Base-by-base conservation (phyloP, 208 protist species). In the Leishmania arabica region DNA sequence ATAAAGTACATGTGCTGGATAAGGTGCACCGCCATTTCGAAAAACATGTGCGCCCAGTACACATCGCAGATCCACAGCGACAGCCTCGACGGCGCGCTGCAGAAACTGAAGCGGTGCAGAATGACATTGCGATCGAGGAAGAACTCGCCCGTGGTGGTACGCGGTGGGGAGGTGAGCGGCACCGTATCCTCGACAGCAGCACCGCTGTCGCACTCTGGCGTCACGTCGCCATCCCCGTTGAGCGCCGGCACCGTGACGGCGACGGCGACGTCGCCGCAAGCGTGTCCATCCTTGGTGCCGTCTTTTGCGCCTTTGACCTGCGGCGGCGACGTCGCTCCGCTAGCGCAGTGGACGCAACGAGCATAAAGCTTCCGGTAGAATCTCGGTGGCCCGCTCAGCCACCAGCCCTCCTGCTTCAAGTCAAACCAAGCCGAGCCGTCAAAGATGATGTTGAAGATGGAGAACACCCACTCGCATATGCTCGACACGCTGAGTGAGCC, bases 1-100 rank as follows among this genome's bases (percentile, higher is more conserved):
- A 93, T 92, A 77, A 93, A 96, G 84, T 95, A 95, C 88, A 93
- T 92, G 84, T 94, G 91, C 84, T 95, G 54, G 13, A 95, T 62
- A 40, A 95, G 78, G 80, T 93, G 87, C 68, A 93, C 78, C 54
- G 89, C 85, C 79, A 87, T 88, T 78, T 91, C 88, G 65, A 93
- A 90, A 60, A 92, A 89, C 21, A 95, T 77, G 74, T 94, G 88
- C 1, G 84, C 66, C 87, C 89, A 96, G 84, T 94, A 96, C 3
- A 92, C 85, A 75, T 96, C 91, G 75, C 89, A 93, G 17, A 95
- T 75, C 90, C 91, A 95, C 82, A 95, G 82, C 9, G 78, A 73
- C 40, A 88, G 53, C 45, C 58, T 71, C 37, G 89, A 91, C 24
- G 91, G 93, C 1, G 88, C 87, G 69, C 84, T 87, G 83, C 83